Percentiles rank a stretch among this genome's conserved stretches.
Evolutionary conservation across 257 asterid genomes (phyloP).

Genomic region (Misopates orontium): DNA sequence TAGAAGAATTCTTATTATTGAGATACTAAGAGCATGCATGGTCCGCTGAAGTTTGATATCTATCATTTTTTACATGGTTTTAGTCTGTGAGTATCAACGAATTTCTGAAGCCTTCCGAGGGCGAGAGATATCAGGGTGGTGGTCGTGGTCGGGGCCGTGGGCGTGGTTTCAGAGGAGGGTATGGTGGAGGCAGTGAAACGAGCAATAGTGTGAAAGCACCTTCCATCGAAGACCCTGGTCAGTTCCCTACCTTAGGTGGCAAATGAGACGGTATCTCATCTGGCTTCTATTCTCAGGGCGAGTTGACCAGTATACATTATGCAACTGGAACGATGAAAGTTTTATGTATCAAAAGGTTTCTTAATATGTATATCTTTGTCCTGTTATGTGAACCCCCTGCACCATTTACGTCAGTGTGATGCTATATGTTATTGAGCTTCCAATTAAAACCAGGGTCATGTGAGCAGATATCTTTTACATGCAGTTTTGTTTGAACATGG

Average conservation of each 20-base stretch:
- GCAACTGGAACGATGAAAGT: slow-evolving; percentile 37
- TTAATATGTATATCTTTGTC: slow-evolving; percentile 43
- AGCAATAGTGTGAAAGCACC: slow-evolving; percentile 48
- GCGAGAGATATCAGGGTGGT: slow-evolving; percentile 49
- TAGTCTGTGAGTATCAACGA: slow-evolving; percentile 84
- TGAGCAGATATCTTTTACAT: slow-evolving; percentile 10
- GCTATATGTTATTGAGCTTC: slow-evolving; percentile 11
- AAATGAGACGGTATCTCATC: slow-evolving; percentile 43
- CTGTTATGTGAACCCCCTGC: slow-evolving; percentile 26
- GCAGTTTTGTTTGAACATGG: too few species aligned
- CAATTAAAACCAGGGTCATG: too few species aligned
- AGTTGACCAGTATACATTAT: slow-evolving; percentile 36
- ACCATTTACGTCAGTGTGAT: slow-evolving; percentile 19
- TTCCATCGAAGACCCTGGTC: slow-evolving; percentile 74
- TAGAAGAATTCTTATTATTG: background rate
- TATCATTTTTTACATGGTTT: slow-evolving; percentile 5
- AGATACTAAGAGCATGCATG: background rate
- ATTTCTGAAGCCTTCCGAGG: slow-evolving; percentile 81
- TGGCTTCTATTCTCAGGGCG: slow-evolving; percentile 18
- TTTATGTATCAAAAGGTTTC: slow-evolving; percentile 31
- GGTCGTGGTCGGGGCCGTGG: slow-evolving; percentile 84
- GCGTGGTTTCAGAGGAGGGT: slow-evolving; percentile 55
- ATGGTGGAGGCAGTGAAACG: slow-evolving; percentile 41
- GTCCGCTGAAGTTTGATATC: slow-evolving; percentile 5
- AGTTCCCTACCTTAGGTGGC: slow-evolving; percentile 79